Evolutionary conservation across 345 rosid species (phyloP), one percentile per base, ranked within the genome.

Genomic region (Turritis glabra): DNA sequence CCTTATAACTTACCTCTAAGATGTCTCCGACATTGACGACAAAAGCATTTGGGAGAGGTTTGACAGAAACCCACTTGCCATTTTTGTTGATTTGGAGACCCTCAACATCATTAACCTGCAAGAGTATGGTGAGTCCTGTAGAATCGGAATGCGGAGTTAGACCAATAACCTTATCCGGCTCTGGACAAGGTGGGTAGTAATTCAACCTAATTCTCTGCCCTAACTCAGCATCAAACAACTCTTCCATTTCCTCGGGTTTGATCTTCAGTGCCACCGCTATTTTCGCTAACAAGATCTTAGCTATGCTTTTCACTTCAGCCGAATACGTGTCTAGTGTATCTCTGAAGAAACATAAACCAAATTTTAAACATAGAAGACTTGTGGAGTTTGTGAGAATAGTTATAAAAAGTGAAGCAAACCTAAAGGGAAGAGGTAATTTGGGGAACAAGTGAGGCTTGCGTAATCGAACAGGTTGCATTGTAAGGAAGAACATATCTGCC

Each of bases 121-220:
- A 71, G 9, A 88, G 79, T 41, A 86, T 26, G 66, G 89, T 86
- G 75, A 88, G 50, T 18, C 85, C 88, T 0, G 66, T 26, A 15
- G 80, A 58, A 38, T 85, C 88, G 0, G 87, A 86, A 68, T 85
- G 90, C 2, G 88, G 75, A 5, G 70, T 66, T 2, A 83, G 6
- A 35, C 90, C 89, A 1, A 82, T 72, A 27, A 61, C 61, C 23
- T 61, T 14, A 7, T 80, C 73, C 1, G 67, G 73, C 14, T 85
- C 84, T 7, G 93, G 90, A 62, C 89, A 86, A 33, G 82, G 84
- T 0, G 93, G 89, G 53, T 89, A 89, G 69, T 82, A 72, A 40
- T 62, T 62, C 44, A 61, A 5, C 52, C 76, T 72, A 2, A 62
- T 40, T 19, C 8, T 72, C 41, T 72, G 76, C 4, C 23, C 37